These are phyloP conservation scores for Ophiostoma quercus DNA, from an alignment of 2,329 filamentous ascomycete species.

Conservation along the genomic window DNA sequence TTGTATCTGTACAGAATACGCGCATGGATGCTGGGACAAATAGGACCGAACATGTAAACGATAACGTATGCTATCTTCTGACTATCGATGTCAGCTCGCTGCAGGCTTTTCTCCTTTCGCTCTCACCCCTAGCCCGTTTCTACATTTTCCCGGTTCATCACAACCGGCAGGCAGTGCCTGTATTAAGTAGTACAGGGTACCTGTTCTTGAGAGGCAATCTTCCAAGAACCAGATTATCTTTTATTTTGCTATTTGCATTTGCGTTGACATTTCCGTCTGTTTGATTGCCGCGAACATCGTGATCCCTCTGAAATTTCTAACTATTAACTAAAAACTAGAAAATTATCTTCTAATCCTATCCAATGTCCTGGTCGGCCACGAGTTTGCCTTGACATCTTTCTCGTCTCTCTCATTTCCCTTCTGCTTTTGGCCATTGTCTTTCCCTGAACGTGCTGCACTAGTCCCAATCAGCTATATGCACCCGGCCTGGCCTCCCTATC, in stretches of 20 bases:
- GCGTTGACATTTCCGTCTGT: not conserved
- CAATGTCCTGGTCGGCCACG: not conserved
- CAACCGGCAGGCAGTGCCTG: not conserved
- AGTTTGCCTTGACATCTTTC: not conserved
- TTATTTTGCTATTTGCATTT: not conserved
- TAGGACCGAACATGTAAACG: not conserved
- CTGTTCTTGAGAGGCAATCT: not conserved
- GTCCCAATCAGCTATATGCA: slow-evolving; percentile 2
- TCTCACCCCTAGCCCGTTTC: not conserved
- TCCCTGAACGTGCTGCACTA: slow-evolving; percentile 8
- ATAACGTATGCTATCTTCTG: not conserved
- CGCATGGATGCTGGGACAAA: not conserved
- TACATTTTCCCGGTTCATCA: slow-evolving; percentile 3
- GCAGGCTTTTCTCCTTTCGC: not conserved
- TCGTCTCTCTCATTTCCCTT: not conserved
- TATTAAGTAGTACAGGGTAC: not conserved
- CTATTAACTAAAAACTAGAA: not conserved
- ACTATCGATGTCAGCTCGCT: not conserved
- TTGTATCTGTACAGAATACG: not conserved
- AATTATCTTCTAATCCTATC: not conserved
- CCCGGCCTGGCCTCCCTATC: slow-evolving; percentile 3
- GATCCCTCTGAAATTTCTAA: not conserved
- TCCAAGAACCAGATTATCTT: not conserved
- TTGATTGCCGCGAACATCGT: not conserved
- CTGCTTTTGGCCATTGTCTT: not conserved